Percentiles rank a stretch among this genome's conserved stretches.
phyloP scores from a whole-genome alignment of 352 stramenopile species.

The Globisporangium apiculatum region DNA sequence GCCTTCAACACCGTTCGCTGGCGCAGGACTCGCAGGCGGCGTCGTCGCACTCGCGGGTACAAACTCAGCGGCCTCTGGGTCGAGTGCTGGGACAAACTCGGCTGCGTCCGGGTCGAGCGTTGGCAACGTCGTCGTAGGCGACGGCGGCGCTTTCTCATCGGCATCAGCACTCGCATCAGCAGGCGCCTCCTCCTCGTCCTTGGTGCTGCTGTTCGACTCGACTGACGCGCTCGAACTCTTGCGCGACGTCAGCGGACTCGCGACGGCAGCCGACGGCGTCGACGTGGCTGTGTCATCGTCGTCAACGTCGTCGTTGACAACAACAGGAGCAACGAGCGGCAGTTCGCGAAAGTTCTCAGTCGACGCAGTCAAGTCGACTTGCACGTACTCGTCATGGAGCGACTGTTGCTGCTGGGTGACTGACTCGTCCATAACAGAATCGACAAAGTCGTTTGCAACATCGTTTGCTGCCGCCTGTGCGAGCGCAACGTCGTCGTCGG shows the following conservation, averaged over 20 bases:
- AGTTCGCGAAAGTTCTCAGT: conserved; percentile 26
- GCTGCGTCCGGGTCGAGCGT: conserved; percentile 4
- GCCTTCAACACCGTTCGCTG: too few species aligned
- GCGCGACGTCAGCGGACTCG: conserved; percentile 12
- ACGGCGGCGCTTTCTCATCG: conserved; percentile 14
- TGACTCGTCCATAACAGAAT: conserved; percentile 36
- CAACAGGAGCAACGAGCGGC: conserved; percentile 4
- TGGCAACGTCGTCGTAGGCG: conserved; percentile 16
- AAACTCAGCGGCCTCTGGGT: neutral
- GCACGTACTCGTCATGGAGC: conserved; percentile 55
- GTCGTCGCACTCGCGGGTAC: neutral
- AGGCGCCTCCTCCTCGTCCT: neutral
- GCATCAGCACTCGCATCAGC: neutral
- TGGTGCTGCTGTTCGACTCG: conserved; percentile 22
- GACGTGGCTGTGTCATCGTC: too few species aligned
- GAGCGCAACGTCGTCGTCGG: conserved; percentile 22
- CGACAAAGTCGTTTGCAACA: conserved; percentile 31
- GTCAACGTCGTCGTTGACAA: conserved; percentile 3
- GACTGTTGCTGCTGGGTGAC: conserved; percentile 18
- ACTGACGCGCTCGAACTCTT: conserved; percentile 20
- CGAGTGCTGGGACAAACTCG: conserved; percentile 3
- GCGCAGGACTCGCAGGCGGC: conserved; percentile 4
- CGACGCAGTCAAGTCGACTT: conserved; percentile 54
- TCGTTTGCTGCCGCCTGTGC: conserved; percentile 23
- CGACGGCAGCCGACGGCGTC: neutral